Base-by-base conservation (phyloP, 257 asterid genomes). In the Capsicum baccatum region DNA sequence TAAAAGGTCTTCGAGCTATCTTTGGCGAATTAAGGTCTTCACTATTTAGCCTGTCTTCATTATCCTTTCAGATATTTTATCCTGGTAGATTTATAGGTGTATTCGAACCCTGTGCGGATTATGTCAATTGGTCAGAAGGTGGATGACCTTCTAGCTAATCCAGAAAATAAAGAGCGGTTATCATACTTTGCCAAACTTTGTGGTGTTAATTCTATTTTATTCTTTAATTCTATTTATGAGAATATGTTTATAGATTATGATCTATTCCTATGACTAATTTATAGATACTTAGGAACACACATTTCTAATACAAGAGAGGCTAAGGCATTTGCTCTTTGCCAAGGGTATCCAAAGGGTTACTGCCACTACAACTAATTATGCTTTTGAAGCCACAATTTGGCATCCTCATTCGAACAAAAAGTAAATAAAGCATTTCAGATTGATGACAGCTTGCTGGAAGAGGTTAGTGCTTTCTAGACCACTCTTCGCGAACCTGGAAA, bases 61-160 rank as follows among this genome's bases (percentile, higher is more conserved):
- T 19, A 14, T 21, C 7, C 54, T 14, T 50, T 83, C 15, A 10
- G 69, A 16, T 68, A 67, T 73, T 81, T 47, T 81, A 37, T 37
- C 37, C 64, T 79, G 69, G n/a, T 73, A 47, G 48, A 47, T 82
- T 58, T 85, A 57, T 58, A 97, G 99, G 98, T 97, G 39, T 97
- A 97, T 85, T 99, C 99, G 19, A 98, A 97, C 79, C 99, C 99
- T 78, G 99, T 97, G 79, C 91, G 99, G 87, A 93, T 97, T 85
- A 99, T 97, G 84, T 85, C 99, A 67, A 92, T 97, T 83, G 99
- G 99, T 82, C 94, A 84, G 79, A 94, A 91, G 48, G 99, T 97
- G 89, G 99, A 94, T 68, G 99, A 95, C 89, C 85, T 97, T 73
- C 93, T 97, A 81, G 89, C 94, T 37, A 88, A 94, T 85, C 99